Conservation (phyloP, 2,329 filamentous ascomycete species). For the Trichoderma breve region DNA sequence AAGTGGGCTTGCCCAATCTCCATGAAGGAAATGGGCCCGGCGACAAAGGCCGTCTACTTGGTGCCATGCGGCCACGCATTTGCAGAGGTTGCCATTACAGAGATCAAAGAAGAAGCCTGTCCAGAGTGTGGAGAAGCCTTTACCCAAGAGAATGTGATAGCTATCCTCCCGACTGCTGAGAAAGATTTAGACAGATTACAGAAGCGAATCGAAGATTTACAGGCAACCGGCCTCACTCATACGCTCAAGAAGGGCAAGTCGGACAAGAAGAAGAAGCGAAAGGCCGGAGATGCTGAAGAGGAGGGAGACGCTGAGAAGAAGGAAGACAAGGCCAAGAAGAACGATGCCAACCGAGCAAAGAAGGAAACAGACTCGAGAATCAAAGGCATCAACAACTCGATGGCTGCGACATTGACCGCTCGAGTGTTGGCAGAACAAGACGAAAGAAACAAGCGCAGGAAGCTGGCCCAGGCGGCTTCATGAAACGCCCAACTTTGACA, state of each 20-base stretch:
- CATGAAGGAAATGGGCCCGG: constrained; percentile 77
- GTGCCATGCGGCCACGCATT: constrained; percentile 97
- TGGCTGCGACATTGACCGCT: constrained; percentile 80
- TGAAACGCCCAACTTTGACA: background rate
- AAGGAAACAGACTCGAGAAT: constrained; percentile 37
- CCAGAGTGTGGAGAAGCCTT: constrained; percentile 76
- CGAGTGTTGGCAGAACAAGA: constrained; percentile 87
- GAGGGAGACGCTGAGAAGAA: constrained; percentile 30
- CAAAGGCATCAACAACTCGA: constrained; percentile 79
- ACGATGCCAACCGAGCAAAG: constrained; percentile 28
- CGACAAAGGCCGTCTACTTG: constrained; percentile 78
- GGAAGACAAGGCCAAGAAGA: constrained; percentile 20
- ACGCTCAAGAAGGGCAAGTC: constrained; percentile 78
- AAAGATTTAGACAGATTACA: constrained; percentile 68
- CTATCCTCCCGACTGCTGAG: constrained; percentile 71
- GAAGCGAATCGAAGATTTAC: constrained; percentile 65
- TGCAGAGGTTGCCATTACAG: constrained; percentile 78
- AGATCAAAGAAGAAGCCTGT: constrained; percentile 64
- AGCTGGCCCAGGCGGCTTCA: constrained; percentile 46
- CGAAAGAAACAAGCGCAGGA: constrained; percentile 74
- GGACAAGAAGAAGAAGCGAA: constrained; percentile 69
- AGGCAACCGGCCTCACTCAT: constrained; percentile 73
- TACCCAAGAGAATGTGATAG: constrained; percentile 71
- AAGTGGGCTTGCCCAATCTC: constrained; percentile 84
- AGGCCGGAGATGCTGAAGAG: constrained; percentile 37